phyloP scores from a whole-genome alignment of 441 rosid species.

The Populus hybrid region DNA sequence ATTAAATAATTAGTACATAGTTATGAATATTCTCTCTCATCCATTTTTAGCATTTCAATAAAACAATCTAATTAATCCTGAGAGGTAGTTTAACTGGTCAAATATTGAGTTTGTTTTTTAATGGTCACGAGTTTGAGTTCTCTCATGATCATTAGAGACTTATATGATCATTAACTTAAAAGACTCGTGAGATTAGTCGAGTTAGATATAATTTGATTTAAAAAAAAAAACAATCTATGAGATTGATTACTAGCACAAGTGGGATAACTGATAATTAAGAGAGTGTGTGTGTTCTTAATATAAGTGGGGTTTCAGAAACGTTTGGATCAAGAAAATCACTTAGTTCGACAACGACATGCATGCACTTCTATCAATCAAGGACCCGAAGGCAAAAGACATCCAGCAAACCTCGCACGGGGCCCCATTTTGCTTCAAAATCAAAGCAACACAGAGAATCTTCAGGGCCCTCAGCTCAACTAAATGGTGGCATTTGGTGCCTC shows the following conservation, averaged over 20 bases:
- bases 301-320: not conserved
- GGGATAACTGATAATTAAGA: no score
- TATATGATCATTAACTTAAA: no score
- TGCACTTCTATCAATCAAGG: not conserved
- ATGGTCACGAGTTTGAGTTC: no score
- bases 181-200: no score
- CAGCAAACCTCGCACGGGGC: not conserved
- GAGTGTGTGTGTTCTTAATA: no score
- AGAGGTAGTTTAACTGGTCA: rapidly evolving
- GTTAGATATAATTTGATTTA: no score
- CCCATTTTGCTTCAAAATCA: not conserved
- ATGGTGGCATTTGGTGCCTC: not conserved
- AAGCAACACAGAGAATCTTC: not conserved
- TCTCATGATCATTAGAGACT: no score
- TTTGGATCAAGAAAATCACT: not conserved
- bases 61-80: no score
- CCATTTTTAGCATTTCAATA: no score
- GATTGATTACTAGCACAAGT: not conserved
- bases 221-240: not conserved
- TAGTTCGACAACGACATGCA: not conserved
- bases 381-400: no score
- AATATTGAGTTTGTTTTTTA: rapidly evolving
- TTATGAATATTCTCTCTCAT: not conserved
- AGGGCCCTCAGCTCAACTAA: not conserved
- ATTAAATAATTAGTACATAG: no score